These are phyloP conservation scores for Aegilops speltoides DNA, from an alignment of 176 grass and related monocot genomes.

Conservation along the genomic window DNA sequence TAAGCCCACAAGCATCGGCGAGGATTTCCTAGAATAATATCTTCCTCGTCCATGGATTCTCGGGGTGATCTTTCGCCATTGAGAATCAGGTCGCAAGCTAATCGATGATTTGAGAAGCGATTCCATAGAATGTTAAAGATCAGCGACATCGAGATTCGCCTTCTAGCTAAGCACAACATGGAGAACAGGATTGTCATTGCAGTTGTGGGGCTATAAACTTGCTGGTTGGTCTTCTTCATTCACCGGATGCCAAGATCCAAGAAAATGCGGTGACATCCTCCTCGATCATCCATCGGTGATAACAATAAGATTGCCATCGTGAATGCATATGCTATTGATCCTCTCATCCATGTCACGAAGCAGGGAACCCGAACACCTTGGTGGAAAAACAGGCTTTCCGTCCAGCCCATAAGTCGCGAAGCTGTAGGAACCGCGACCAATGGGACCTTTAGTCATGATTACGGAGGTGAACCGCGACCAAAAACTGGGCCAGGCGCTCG, in stretches of 20 bases:
- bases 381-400: too few species aligned
- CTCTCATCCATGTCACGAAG: slow-evolving; percentile 72
- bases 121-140: slow-evolving; percentile 45
- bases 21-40: slow-evolving; percentile 45
- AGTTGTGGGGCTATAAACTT: slow-evolving; percentile 61
- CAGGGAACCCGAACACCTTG: slow-evolving; percentile 64
- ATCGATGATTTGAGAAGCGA: slow-evolving; percentile 69
- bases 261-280: slow-evolving; percentile 77
- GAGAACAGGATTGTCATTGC: slow-evolving; percentile 68
- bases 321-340: slow-evolving; percentile 52
- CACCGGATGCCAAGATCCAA: slow-evolving; percentile 52
- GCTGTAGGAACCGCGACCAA: too few species aligned
- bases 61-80: slow-evolving; percentile 26
- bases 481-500: too few species aligned
- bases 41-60: slow-evolving; percentile 58
- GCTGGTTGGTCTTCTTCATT: slow-evolving; percentile 71
- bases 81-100: slow-evolving; percentile 43
- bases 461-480: too few species aligned
- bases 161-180: slow-evolving; percentile 72
- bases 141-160: slow-evolving; percentile 50
- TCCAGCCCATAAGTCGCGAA: too few species aligned
- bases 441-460: too few species aligned
- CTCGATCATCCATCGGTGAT: slow-evolving; percentile 68
- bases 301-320: slow-evolving; percentile 82
- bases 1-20: slow-evolving; percentile 44